These are phyloP conservation scores for Tothia fuscella DNA, from an alignment of 2,329 filamentous ascomycete species.

Conservation along the genomic window DNA sequence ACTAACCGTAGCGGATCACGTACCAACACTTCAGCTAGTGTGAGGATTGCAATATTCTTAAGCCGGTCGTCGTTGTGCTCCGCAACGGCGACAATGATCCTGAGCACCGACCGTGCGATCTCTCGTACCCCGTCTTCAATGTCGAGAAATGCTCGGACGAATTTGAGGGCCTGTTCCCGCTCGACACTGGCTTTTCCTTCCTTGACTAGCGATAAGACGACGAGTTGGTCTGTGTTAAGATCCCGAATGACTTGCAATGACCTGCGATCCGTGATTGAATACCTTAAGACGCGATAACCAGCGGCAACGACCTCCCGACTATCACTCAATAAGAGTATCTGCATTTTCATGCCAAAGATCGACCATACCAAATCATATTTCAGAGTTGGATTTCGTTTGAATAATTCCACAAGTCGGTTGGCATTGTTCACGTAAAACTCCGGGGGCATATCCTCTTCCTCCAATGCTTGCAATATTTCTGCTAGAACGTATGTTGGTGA, in stretches of 20 bases:
- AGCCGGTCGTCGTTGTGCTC: conserved; percentile 77
- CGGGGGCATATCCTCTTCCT: conserved; percentile 73
- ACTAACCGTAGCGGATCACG: conserved; percentile 72
- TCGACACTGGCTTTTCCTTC: conserved; percentile 96
- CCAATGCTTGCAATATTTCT: conserved; percentile 81
- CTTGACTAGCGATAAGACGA: conserved; percentile 85
- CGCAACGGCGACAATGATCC: conserved; percentile 82
- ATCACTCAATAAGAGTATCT: conserved; percentile 90
- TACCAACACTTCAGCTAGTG: conserved; percentile 80
- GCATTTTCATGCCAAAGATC: conserved; percentile 84
- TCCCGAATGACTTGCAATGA: conserved; percentile 80
- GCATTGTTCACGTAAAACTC: conserved; percentile 93
- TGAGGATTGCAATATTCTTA: conserved; percentile 83
- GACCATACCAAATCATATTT: conserved; percentile 97
- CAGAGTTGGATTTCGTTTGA: conserved; percentile 80
- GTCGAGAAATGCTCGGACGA: conserved; percentile 87
- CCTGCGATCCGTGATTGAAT: conserved; percentile 82
- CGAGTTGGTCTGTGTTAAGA: conserved; percentile 83
- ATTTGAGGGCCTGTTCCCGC: conserved; percentile 92
- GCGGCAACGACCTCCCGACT: conserved; percentile 92
- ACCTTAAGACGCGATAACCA: conserved; percentile 84
- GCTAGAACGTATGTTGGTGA: conserved; percentile 85
- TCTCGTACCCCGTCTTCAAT: conserved; percentile 87
- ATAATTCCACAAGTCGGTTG: conserved; percentile 90
- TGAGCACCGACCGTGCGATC: conserved; percentile 73